Evolutionary conservation across 2,329 filamentous ascomycete species (phyloP), one percentile per base, ranked within the genome.

Genomic region (Falciphora oryzae): DNA sequence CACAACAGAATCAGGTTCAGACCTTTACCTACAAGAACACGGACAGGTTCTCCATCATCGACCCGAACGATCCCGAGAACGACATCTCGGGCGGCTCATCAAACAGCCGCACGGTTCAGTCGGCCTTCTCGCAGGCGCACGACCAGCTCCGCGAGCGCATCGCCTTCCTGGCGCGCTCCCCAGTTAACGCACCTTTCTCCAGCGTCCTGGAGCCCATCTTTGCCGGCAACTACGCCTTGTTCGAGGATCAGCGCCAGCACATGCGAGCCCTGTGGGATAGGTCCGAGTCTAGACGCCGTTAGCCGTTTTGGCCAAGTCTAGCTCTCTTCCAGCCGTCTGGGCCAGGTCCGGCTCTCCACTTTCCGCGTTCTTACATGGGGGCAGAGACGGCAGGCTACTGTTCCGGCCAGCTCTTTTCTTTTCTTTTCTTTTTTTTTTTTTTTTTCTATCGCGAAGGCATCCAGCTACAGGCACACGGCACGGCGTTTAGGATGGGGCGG

Each of bases 81-180:
- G 95, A 99, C 72, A 95, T 99, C 31, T 89, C 95, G 0, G 93
- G 93, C 13, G 93, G 93, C 13, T 95, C 93, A 0, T 83, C 81
- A 59, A 90, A 91, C 68, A 91, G 90, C 10, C 69, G 76, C 0
- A 79, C 84, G 11, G 90, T 97, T 61, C 79, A 91, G 68, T 73
- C 80, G n/a, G 81, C 83, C 16, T 98, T 99, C 74, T 79, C 83
- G 1, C 77, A 86, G 2, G 90, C 91, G 0, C 84, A 87, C 71
- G 71, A 79, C 13, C 74, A 74, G 2, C 76, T 96, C 22, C 79
- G 81, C 60, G 74, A 83, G 4, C 83, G 85, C 38, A 87, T 94
- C 81, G 73, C 71, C 14, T 74, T 83, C 5, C 71, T 90, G 2
- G 74, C 78, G 0, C 69, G 72, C 13, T 70, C 74, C 11, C 69